Percentiles rank a stretch among this genome's conserved stretches.
Conservation (phyloP, 1,139 yeast genomes). For the Arxiozyma slooffiae region DNA sequence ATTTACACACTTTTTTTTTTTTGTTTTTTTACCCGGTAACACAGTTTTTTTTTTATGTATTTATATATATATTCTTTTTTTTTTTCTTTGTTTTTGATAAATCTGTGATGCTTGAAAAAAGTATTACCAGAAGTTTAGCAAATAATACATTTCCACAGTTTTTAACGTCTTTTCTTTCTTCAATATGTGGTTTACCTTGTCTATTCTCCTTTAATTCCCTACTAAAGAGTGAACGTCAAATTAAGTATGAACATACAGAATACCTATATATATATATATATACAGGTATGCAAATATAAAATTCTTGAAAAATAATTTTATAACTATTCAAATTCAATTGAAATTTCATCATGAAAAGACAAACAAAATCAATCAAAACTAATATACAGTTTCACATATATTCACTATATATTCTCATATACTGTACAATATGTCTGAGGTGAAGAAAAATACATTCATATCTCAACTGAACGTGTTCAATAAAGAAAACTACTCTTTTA, state of each 20-base stretch:
- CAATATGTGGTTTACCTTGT: neutral
- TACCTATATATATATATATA: too few relatives aligned
- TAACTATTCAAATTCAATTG: too few relatives aligned
- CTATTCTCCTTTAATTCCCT: neutral
- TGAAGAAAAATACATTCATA: slow-evolving; percentile 13
- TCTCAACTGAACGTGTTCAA: slow-evolving; percentile 26
- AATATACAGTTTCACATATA: neutral
- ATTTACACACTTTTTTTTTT: too few relatives aligned
- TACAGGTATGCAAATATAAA: too few relatives aligned
- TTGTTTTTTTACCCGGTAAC: too few relatives aligned
- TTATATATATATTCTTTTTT: neutral
- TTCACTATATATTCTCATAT: neutral
- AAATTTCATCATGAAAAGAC: neutral
- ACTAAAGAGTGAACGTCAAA: neutral
- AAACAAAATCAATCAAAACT: neutral
- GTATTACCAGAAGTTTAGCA: neutral
- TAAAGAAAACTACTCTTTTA: slow-evolving; percentile 20
- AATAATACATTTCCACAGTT: neutral
- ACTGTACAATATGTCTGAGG: slow-evolving; percentile 11
- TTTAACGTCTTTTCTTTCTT: neutral
- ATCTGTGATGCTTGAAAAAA: too few relatives aligned
- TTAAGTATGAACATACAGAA: neutral
- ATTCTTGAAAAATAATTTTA: too few relatives aligned
- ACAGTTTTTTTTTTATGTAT: too few relatives aligned
- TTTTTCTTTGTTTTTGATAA: too few relatives aligned